Conservation (phyloP, 306 rosid genomes). For the Cicer pinnatifidum region DNA sequence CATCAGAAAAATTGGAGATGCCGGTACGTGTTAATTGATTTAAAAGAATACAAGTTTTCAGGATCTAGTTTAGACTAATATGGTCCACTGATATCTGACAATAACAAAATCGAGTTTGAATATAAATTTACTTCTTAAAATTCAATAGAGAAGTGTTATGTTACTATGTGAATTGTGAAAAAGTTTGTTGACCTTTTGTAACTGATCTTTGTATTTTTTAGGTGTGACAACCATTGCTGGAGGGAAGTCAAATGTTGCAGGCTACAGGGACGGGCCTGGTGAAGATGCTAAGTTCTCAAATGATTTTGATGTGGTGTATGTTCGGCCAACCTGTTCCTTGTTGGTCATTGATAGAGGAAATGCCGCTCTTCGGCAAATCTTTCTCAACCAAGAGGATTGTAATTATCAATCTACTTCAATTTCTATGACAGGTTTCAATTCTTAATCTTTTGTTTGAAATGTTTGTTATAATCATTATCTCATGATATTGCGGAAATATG, state of each 20-base stretch:
- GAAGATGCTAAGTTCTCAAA: slow-evolving; percentile 98
- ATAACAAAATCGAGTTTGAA: slow-evolving; percentile 28
- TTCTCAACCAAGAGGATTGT: slow-evolving; percentile 88
- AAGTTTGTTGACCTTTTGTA: background rate
- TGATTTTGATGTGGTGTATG: slow-evolving; percentile 88
- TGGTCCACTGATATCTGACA: slow-evolving; percentile 23
- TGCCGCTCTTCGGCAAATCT: slow-evolving; percentile 92
- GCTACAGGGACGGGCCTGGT: slow-evolving; percentile 96
- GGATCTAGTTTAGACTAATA: slow-evolving; percentile 33
- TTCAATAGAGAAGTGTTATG: background rate
- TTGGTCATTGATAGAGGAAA: slow-evolving; percentile 97
- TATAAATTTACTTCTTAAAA: slow-evolving; percentile 28
- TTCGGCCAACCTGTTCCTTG: slow-evolving; percentile 85
- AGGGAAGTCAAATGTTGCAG: slow-evolving; percentile 90
- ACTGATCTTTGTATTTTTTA: slow-evolving; percentile 45
- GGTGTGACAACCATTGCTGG: slow-evolving; percentile 99
- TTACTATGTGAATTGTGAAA: slow-evolving; percentile 21
- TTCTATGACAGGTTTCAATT: slow-evolving; percentile 75
- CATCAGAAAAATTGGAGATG: slow-evolving; percentile 91
- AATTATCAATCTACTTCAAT: slow-evolving; percentile 77
- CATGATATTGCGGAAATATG: background rate
- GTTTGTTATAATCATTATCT: background rate
- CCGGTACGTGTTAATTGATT: slow-evolving; percentile 65
- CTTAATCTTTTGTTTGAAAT: slow-evolving; percentile 3
- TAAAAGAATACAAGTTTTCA: slow-evolving; percentile 18